Base-by-base conservation (phyloP, 768 basidiomycete genomes). In the Ramaria sp. region DNA sequence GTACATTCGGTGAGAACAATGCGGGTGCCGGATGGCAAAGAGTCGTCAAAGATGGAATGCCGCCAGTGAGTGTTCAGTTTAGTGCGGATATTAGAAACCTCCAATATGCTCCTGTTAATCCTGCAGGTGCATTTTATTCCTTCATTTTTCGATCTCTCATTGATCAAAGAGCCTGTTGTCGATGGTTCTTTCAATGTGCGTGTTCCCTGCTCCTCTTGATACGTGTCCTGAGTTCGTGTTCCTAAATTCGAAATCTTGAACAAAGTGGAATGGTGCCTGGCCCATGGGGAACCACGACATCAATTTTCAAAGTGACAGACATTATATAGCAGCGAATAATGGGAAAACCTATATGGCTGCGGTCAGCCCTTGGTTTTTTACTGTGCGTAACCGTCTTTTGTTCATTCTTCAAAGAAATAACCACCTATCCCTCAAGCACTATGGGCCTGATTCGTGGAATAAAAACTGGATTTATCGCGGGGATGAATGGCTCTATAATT, bases 201-300 rank as follows among this genome's bases (percentile, higher is more conserved):
- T 61, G 15, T 48, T 27, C n/a, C 57, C 16, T 7, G 50, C 9
- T 1, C 25, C 52, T 16, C 20, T 22, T 37, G 50, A 54, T 50
- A n/a, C 56, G 65, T 54, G 49, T 62, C 36, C 56, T 54, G 25
- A 47, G 52, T 30, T 56, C 59, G 48, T 63, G 56, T 56, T 45
- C 49, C 28, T 64, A 43, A 12, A 48, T 43, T 50, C 3, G 16
- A 27, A 10, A 45, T 16, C 43, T 34, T 34, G 22, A n/a, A 38
- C 16, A 16, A 45, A 84, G 79, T 92, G 84, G 84, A 87, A 92
- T 64, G 76, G 77, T 25, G 89, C 73, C 36, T 92, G 89, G 89
- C 87, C 89, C 2, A 74, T 74, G 52, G 69, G 65, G 57, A 37
- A 50, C 15, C 48, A 50, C 32, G 24, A 32, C 16, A 30, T 50